A percentile compares a stretch with the other conserved stretches of the same genome.
phyloP scores from a whole-genome alignment of 2,329 filamentous ascomycete genomes.

The Coleophoma cylindrospora region DNA sequence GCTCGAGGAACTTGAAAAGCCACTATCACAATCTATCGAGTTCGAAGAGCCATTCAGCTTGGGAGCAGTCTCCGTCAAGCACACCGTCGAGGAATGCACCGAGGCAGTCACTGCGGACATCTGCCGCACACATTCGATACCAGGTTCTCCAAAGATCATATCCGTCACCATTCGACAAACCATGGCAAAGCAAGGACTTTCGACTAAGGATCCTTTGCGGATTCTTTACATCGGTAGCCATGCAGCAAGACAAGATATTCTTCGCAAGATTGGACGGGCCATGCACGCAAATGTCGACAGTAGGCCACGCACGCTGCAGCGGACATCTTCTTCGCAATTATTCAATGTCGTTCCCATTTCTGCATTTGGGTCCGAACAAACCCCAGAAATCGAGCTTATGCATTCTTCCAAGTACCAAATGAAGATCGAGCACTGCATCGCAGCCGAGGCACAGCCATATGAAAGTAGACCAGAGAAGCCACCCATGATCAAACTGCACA shows the following conservation, averaged over 20 bases:
- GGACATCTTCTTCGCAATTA: conserved; percentile 33
- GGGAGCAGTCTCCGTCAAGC: conserved; percentile 36
- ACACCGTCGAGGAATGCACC: conserved; percentile 38
- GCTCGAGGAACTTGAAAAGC: conserved; percentile 21
- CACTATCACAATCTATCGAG: conserved; percentile 33
- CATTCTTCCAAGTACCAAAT: conserved; percentile 45
- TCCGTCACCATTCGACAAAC: conserved; percentile 41
- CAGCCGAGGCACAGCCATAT: conserved; percentile 29
- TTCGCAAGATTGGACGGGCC: conserved; percentile 43
- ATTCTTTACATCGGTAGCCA: conserved; percentile 44
- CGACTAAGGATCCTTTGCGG: conserved; percentile 39
- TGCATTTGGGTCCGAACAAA: conserved; percentile 38
- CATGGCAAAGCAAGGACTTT: conserved; percentile 40
- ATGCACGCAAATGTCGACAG: conserved; percentile 34
- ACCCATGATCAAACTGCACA: conserved; percentile 32
- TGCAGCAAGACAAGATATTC: conserved; percentile 33
- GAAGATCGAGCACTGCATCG: conserved; percentile 42
- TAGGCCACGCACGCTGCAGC: conserved; percentile 23
- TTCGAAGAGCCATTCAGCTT: conserved; percentile 36
- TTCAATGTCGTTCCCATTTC: conserved; percentile 48
- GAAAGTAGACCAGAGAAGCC: conserved; percentile 28
- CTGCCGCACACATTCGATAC: conserved; percentile 26
- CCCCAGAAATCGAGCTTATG: conserved; percentile 46
- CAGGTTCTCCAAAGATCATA: conserved; percentile 30
- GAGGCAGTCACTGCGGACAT: conserved; percentile 34